A percentile compares a stretch with the other conserved stretches of the same genome.
phyloP scores from a whole-genome alignment of 2,329 filamentous ascomycete genomes.

The Paradendryphiella salina region DNA sequence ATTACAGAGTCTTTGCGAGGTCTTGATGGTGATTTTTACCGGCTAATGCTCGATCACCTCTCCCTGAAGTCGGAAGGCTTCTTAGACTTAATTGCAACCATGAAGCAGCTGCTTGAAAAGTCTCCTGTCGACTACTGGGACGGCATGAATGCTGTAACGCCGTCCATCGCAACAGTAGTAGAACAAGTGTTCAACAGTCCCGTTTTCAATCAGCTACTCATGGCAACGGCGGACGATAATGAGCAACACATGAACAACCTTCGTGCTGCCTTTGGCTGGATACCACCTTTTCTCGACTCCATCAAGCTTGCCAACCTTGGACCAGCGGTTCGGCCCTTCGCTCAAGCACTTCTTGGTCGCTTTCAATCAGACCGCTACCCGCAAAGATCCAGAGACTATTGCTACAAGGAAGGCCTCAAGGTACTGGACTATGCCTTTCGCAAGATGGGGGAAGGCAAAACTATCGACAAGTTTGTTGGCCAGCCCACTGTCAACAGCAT shows the following conservation, averaged over 20 bases:
- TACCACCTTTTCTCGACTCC: slow-evolving; percentile 75
- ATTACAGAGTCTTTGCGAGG: slow-evolving; percentile 77
- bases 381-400: slow-evolving; percentile 62
- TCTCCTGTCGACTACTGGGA: slow-evolving; percentile 85
- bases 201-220: slow-evolving; percentile 64
- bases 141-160: slow-evolving; percentile 78
- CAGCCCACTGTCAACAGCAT: slow-evolving; percentile 57
- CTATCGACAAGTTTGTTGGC: slow-evolving; percentile 44
- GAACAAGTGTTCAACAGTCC: slow-evolving; percentile 80
- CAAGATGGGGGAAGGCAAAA: slow-evolving; percentile 41
- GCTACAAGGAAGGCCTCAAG: slow-evolving; percentile 62
- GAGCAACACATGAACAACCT: slow-evolving; percentile 63
- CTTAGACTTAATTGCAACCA: slow-evolving; percentile 68
- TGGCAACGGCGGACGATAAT: slow-evolving; percentile 47
- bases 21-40: slow-evolving; percentile 71
- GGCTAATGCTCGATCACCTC: slow-evolving; percentile 66
- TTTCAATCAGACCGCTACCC: slow-evolving; percentile 62
- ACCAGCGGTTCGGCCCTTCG: slow-evolving; percentile 77
- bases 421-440: slow-evolving; percentile 43
- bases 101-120: slow-evolving; percentile 72
- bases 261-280: slow-evolving; percentile 72
- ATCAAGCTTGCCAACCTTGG: slow-evolving; percentile 75
- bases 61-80: slow-evolving; percentile 58
- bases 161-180: slow-evolving; percentile 77
- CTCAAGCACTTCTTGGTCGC: slow-evolving; percentile 72